These are phyloP conservation scores for Phytophthora fragariaefolia DNA, from an alignment of 352 stramenopile species.

Conservation along the genomic window DNA sequence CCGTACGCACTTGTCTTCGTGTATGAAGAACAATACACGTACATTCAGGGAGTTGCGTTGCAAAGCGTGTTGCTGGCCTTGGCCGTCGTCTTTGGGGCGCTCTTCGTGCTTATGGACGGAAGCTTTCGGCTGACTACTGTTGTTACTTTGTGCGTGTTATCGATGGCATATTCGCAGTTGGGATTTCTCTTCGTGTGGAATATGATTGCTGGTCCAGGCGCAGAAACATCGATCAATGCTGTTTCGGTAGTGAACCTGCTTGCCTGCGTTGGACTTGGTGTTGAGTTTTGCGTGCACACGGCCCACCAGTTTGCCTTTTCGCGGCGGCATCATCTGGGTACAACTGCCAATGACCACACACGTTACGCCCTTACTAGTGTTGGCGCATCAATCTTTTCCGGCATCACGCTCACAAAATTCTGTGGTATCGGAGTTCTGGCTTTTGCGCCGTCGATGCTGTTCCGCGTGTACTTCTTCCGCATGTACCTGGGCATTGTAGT, in stretches of 20 bases:
- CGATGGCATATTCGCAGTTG: slow-evolving; percentile 79
- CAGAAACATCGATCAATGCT: slow-evolving; percentile 87
- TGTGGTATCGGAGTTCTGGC: slow-evolving; percentile 90
- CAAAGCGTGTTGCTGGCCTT: slow-evolving; percentile 87
- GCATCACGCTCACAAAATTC: slow-evolving; percentile 93
- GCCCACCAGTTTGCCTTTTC: slow-evolving; percentile 84
- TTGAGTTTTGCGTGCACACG: slow-evolving; percentile 92
- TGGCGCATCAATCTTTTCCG: slow-evolving; percentile 87
- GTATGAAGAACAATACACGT: slow-evolving; percentile 93
- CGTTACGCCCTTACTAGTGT: slow-evolving; percentile 78
- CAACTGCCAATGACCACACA: slow-evolving; percentile 68
- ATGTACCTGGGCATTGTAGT: slow-evolving; percentile 93
- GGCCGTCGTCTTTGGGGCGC: slow-evolving; percentile 76
- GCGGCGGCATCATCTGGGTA: slow-evolving; percentile 49
- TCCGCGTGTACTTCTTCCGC: slow-evolving; percentile 93
- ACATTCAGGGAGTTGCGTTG: slow-evolving; percentile 90
- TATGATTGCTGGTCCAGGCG: slow-evolving; percentile 37
- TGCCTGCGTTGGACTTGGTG: slow-evolving; percentile 83
- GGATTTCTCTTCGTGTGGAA: slow-evolving; percentile 90
- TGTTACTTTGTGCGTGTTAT: slow-evolving; percentile 80
- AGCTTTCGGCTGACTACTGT: slow-evolving; percentile 69
- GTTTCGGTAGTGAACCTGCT: slow-evolving; percentile 92
- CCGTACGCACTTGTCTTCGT: slow-evolving; percentile 92
- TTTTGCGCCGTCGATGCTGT: slow-evolving; percentile 91
- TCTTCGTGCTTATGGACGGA: slow-evolving; percentile 82